Percentiles rank a stretch among this genome's conserved stretches.
Conservation (phyloP, 352 stramenopile species). For the Pythium dissotocum region DNA sequence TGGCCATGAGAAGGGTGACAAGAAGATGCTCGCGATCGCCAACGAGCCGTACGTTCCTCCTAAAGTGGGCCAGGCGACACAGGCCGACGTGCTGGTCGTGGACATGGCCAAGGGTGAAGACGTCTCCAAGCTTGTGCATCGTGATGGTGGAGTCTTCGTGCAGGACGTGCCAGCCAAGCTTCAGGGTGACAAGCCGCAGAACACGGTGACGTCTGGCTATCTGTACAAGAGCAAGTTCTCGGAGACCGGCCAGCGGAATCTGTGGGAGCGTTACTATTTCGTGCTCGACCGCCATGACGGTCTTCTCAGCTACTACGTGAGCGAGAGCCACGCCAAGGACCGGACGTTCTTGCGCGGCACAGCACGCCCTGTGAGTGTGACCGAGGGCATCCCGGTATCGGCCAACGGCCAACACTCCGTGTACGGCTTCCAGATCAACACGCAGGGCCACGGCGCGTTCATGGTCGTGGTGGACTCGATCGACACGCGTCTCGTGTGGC, state of each 20-base stretch:
- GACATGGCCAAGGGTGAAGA: constrained; percentile 86
- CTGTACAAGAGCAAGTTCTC: constrained; percentile 90
- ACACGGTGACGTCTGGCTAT: constrained; percentile 81
- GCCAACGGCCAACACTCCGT: constrained; percentile 68
- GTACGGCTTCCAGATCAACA: constrained; percentile 88
- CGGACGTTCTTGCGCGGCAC: constrained; percentile 85
- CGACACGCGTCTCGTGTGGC: constrained; percentile 76
- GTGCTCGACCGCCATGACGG: constrained; percentile 75
- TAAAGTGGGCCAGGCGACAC: constrained; percentile 35
- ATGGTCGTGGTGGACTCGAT: constrained; percentile 87
- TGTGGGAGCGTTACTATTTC: constrained; percentile 89
- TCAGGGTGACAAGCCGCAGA: constrained; percentile 35
- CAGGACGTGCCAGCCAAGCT: constrained; percentile 45
- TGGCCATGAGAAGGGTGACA: constrained; percentile 60
- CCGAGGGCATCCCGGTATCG: constrained; percentile 75
- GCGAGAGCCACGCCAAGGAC: constrained; percentile 81
- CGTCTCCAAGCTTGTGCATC: constrained; percentile 76
- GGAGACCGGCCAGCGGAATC: constrained; percentile 73
- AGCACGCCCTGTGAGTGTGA: constrained; percentile 72
- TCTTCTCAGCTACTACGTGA: constrained; percentile 85
- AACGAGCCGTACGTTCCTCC: constrained; percentile 69
- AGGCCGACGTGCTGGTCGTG: constrained; percentile 73
- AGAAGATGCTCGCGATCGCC: constrained; percentile 70
- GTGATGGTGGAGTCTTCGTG: constrained; percentile 70
- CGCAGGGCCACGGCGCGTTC: constrained; percentile 80